Evolutionary conservation across 768 basidiomycete genomes (phyloP).

Genomic region (Amanita subjunquillea): DNA sequence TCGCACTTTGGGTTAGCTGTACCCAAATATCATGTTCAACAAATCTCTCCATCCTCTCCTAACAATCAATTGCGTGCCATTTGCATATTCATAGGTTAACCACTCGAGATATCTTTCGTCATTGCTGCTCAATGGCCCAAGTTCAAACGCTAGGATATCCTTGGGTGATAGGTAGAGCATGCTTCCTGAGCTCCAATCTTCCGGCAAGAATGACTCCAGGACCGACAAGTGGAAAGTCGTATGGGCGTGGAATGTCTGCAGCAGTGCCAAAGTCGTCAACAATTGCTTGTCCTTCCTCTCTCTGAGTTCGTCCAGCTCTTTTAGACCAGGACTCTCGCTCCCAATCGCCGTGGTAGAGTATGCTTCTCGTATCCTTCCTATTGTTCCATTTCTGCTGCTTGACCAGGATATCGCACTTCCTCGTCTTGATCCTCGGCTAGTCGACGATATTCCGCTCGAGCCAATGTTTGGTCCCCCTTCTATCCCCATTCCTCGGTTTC

Average conservation of each 20-base stretch:
- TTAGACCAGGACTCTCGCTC: constrained; percentile 10
- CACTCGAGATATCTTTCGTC: constrained; percentile 75
- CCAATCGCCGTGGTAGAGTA: constrained; percentile 17
- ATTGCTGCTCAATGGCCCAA: constrained; percentile 60
- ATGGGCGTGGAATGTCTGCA: constrained; percentile 63
- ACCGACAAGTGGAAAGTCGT: constrained; percentile 47
- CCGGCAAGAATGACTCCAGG: constrained; percentile 24
- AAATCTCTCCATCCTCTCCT: constrained; percentile 43
- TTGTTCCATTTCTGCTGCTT: constrained; percentile 19
- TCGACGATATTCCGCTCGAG: constrained; percentile 18
- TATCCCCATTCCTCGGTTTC: constrained; percentile 61
- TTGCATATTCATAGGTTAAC: constrained; percentile 59
- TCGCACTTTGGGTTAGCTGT: constrained; percentile 14
- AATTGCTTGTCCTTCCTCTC: constrained; percentile 24
- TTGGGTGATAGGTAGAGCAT: constrained; percentile 43
- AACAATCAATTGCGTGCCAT: constrained; percentile 28
- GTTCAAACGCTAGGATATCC: constrained; percentile 58
- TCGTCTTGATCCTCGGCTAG: constrained; percentile 27
- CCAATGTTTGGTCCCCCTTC: constrained; percentile 45
- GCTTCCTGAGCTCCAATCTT: constrained; percentile 8
- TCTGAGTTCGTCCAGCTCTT: constrained; percentile 12
- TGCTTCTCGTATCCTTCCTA: constrained; percentile 21
- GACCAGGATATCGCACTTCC: constrained; percentile 44
- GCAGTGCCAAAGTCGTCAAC: constrained; percentile 42
- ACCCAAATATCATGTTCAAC: constrained; percentile 35